Evolutionary conservation across 2,329 filamentous ascomycete genomes (phyloP).

Genomic region (Drechslerella coelobrocha): DNA sequence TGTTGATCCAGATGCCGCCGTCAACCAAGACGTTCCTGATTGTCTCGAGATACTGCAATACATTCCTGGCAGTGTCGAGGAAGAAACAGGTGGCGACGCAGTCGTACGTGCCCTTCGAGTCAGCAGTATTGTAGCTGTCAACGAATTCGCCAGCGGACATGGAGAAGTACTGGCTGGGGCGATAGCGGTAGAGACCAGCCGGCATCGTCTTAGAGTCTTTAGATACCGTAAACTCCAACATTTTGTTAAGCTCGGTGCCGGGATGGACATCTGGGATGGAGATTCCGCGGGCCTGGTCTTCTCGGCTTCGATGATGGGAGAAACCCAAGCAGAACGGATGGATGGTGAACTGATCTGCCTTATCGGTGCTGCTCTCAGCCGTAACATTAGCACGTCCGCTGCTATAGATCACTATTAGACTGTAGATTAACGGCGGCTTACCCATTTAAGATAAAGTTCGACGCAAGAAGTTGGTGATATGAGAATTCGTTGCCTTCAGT

Average conservation of each 20-base stretch:
- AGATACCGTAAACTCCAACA: constrained; percentile 9
- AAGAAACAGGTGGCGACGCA: constrained; percentile 93
- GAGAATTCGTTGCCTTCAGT: constrained; percentile 72
- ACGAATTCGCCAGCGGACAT: constrained; percentile 96
- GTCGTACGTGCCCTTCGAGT: constrained; percentile 71
- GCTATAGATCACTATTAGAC: neutral
- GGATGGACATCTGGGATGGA: constrained; percentile 82
- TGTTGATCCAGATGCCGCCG: constrained; percentile 84
- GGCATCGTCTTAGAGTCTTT: constrained; percentile 10
- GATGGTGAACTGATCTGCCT: constrained; percentile 71
- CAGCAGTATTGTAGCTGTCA: constrained; percentile 73
- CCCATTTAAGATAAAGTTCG: constrained; percentile 65
- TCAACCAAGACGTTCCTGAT: constrained; percentile 77
- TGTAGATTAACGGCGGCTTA: constrained; percentile 1
- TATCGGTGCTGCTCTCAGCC: constrained; percentile 71
- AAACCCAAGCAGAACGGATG: constrained; percentile 88
- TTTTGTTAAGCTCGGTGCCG: constrained; percentile 62
- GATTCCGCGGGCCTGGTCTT: constrained; percentile 76
- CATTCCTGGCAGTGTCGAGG: constrained; percentile 92
- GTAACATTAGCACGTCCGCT: constrained; percentile 58
- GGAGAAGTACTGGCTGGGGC: constrained; percentile 66
- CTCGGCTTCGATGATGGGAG: constrained; percentile 78
- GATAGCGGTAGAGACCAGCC: constrained; percentile 56
- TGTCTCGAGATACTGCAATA: constrained; percentile 86
- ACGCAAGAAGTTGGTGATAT: constrained; percentile 92